These are phyloP conservation scores for Populus ilicifolia DNA, from an alignment of 345 rosid species.

Conservation along the genomic window DNA sequence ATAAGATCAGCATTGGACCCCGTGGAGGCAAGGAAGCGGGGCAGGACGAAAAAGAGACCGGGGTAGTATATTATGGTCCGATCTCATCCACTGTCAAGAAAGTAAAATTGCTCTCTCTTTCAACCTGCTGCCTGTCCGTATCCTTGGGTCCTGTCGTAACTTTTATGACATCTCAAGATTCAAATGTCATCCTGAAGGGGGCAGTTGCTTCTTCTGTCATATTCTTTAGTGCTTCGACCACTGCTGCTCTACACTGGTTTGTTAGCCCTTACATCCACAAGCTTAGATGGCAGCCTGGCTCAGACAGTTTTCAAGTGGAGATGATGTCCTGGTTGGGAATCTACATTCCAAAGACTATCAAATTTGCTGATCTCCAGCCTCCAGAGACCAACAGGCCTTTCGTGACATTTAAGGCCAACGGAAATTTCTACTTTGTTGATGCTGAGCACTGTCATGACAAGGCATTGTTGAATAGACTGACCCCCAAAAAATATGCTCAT, in stretches of 20 bases:
- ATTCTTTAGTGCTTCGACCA: constrained; percentile 78
- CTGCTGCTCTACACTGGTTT: constrained; percentile 82
- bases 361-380: constrained; percentile 68
- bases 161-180: constrained; percentile 81
- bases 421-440: constrained; percentile 66
- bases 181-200: constrained; percentile 83
- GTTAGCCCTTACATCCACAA: constrained; percentile 90
- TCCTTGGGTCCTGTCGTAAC: constrained; percentile 87
- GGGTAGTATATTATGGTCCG: constrained; percentile 69
- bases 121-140: constrained; percentile 94
- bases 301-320: constrained; percentile 86
- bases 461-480: constrained; percentile 78
- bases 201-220: constrained; percentile 85
- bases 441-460: constrained; percentile 81
- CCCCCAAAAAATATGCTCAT: constrained; percentile 55
- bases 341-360: constrained; percentile 52
- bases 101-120: constrained; percentile 87
- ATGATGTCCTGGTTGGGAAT: constrained; percentile 92
- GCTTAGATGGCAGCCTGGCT: constrained; percentile 87
- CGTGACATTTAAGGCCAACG: constrained; percentile 82
- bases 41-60: constrained; percentile 44
- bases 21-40: constrained; percentile 25
- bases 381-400: constrained; percentile 80
- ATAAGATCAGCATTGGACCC: constrained; percentile 79
- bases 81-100: constrained; percentile 86